Percentiles rank a stretch among this genome's conserved stretches.
Evolutionary conservation across 2,329 filamentous ascomycete species (phyloP).

Genomic region (Cladosporium sp.): DNA sequence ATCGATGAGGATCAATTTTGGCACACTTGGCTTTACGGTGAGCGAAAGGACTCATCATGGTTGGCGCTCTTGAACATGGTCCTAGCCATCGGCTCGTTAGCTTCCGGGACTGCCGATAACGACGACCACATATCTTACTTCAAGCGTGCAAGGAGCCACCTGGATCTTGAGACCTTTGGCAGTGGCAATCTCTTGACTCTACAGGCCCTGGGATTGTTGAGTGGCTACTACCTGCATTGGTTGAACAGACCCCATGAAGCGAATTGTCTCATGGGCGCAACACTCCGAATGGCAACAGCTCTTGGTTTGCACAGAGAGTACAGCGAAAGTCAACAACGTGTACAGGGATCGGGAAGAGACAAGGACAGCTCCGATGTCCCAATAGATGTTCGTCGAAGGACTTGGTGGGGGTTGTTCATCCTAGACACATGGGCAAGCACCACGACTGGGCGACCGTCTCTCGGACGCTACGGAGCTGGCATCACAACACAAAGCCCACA

Average conservation of each 20-base stretch:
- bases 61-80: slow-evolving; percentile 29
- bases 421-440: slow-evolving; percentile 69
- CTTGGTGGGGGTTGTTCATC: slow-evolving; percentile 71
- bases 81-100: slow-evolving; percentile 26
- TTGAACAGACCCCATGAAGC: slow-evolving; percentile 29
- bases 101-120: slow-evolving; percentile 22
- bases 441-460: slow-evolving; percentile 63
- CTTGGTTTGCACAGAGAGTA: slow-evolving; percentile 29
- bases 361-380: slow-evolving; percentile 43
- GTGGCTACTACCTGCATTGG: slow-evolving; percentile 30
- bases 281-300: slow-evolving; percentile 28
- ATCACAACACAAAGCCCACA: slow-evolving; percentile 60
- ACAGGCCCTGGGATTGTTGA: slow-evolving; percentile 26
- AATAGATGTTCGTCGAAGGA: slow-evolving; percentile 57
- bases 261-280: slow-evolving; percentile 28
- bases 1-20: slow-evolving; percentile 29
- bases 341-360: slow-evolving; percentile 23
- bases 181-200: slow-evolving; percentile 27
- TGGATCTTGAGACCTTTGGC: slow-evolving; percentile 26
- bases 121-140: slow-evolving; percentile 27
- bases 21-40: slow-evolving; percentile 26
- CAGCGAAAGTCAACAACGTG: slow-evolving; percentile 34
- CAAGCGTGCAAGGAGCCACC: slow-evolving; percentile 25
- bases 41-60: slow-evolving; percentile 27
- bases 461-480: slow-evolving; percentile 61